Conservation (phyloP, 108 stramenopile genomes). For the Pinguiococcus pyrenoidosus region DNA sequence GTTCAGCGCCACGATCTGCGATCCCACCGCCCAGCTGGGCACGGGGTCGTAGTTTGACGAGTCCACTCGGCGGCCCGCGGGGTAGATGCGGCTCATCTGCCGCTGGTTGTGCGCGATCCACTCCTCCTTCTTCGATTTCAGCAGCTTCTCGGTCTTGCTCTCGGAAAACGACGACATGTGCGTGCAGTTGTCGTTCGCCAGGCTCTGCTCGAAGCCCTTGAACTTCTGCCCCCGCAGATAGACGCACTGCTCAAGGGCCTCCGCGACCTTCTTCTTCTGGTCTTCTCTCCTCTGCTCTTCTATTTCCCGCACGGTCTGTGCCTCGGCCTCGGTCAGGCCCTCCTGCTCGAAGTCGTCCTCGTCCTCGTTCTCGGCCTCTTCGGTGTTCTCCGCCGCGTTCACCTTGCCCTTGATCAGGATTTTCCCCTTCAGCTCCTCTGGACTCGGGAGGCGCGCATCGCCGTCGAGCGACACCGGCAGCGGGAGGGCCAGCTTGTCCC, state of each 20-base stretch:
- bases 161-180: constrained; percentile 25
- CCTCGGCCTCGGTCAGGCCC: neutral
- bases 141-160: constrained; percentile 20
- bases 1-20: constrained; percentile 80
- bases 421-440: constrained; percentile 11
- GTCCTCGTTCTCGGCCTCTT: constrained; percentile 27
- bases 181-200: too few relatives aligned
- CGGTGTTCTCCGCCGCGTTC: constrained; percentile 13
- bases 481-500: constrained; percentile 50
- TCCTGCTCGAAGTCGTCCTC: neutral
- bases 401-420: constrained; percentile 20
- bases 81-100: constrained; percentile 59
- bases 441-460: constrained; percentile 17
- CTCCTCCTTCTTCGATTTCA: constrained; percentile 15
- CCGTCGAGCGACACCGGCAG: constrained; percentile 2
- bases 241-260: constrained; percentile 25
- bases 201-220: constrained; percentile 18
- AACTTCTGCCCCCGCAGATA: constrained; percentile 38
- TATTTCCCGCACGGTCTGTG: neutral
- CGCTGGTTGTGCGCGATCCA: constrained; percentile 27
- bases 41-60: constrained; percentile 83
- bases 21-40: constrained; percentile 66
- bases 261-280: constrained; percentile 9
- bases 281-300: constrained; percentile 12
- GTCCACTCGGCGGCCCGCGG: constrained; percentile 59